Percentiles rank a stretch among this genome's conserved stretches.
Conservation (phyloP, 2,329 filamentous ascomycete species). For the Paecilomyces fulvus region DNA sequence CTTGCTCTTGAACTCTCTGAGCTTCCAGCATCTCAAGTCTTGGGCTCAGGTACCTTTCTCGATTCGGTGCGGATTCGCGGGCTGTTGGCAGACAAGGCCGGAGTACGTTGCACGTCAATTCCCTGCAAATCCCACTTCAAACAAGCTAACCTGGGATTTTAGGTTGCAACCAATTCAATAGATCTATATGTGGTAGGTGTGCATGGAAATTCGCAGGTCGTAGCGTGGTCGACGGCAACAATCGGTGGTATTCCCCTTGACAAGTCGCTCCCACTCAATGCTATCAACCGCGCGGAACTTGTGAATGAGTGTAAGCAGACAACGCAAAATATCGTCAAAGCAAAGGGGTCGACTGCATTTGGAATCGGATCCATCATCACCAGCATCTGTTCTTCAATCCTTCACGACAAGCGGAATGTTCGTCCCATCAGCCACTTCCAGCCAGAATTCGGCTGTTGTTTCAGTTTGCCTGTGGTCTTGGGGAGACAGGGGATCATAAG, state of each 20-base stretch:
- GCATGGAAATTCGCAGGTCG: slow-evolving; percentile 42
- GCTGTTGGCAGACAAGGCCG: slow-evolving; percentile 8
- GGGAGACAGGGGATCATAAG: slow-evolving; percentile 40
- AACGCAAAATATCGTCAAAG: slow-evolving; percentile 39
- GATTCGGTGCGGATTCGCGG: slow-evolving; percentile 43
- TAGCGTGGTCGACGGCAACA: slow-evolving; percentile 39
- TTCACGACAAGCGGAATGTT: slow-evolving; percentile 41
- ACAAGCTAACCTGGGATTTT: slow-evolving; percentile 2
- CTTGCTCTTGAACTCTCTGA: slow-evolving; percentile 41
- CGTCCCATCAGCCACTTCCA: slow-evolving; percentile 44
- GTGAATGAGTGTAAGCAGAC: slow-evolving; percentile 39
- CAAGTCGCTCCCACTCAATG: slow-evolving; percentile 20
- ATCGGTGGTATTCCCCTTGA: slow-evolving; percentile 36
- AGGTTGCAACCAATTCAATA: slow-evolving; percentile 24
- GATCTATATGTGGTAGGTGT: slow-evolving; percentile 41
- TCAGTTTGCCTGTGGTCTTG: slow-evolving; percentile 43
- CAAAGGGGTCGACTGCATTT: slow-evolving; percentile 44
- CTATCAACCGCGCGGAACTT: slow-evolving; percentile 27
- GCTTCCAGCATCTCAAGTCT: slow-evolving; percentile 41
- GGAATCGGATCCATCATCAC: slow-evolving; percentile 43
- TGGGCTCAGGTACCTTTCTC: slow-evolving; percentile 47
- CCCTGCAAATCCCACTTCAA: not conserved
- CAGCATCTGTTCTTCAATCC: slow-evolving; percentile 43
- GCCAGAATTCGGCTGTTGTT: slow-evolving; percentile 39
- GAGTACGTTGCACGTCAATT: slow-evolving; percentile 4